Base-by-base conservation (phyloP, 2,329 filamentous ascomycete species). In the Coleophoma cylindrospora region DNA sequence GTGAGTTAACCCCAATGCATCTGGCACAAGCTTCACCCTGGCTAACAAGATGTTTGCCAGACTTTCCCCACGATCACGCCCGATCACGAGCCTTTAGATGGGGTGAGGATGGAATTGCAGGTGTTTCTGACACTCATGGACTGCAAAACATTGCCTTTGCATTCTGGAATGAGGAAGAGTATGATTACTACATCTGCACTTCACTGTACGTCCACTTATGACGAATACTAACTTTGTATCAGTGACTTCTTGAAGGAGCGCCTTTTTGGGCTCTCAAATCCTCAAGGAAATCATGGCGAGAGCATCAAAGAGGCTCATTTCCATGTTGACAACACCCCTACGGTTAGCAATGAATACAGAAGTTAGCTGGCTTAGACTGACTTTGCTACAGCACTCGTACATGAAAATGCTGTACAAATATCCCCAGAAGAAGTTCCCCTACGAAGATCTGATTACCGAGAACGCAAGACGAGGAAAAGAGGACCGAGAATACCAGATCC, bases 321-420 rank as follows among this genome's bases (percentile, higher is more conserved):
- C 64, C 92, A 97, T 69, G 72, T 96, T 51, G 92, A 97, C 70
- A 97, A 97, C 68, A 95, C 89, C 27, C 92, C 92, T 51, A 66
- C 65, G 17, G 64, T 66, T 46, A 27, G 59, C 56, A 13, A 27
- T 27, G 9, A 27, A 27, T 27, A 5, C 9, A 27, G 27, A 27
- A 27, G 7, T 10, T 27, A 10, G 27, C 9, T 27, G 6, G 27
- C 27, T 6, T 27, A 7, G 9, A 27, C 27, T 27, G 9, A 27
- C 9, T 27, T 7, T 27, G 27, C 27, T 10, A 5, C 67, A 91
- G 88, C 91, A 96, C 70, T 95, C 92, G 27, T 97, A 97, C 75
- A 97, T 97, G 92, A 97, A 97, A 70, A 95, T 85, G 65, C 84
- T 97, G 59, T 97, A 97, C 80, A 97, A 97, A 70, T 95, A 96